A percentile compares a stretch with the other conserved stretches of the same genome.
Evolutionary conservation across 768 basidiomycete species (phyloP).

Genomic region (Dentipellis sp.): DNA sequence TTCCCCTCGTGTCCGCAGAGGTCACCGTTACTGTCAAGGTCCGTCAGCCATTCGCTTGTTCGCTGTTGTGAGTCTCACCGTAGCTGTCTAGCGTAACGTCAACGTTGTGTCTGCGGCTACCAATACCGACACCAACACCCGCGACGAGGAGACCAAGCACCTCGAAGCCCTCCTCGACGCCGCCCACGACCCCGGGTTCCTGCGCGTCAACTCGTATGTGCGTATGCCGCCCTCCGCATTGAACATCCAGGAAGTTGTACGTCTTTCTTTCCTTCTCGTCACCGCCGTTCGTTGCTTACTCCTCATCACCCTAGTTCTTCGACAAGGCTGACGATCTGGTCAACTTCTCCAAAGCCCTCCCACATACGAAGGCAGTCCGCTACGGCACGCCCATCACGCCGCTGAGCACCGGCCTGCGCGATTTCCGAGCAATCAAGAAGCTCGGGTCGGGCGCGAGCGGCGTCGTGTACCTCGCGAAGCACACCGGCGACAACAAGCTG

Average conservation of each 20-base stretch:
- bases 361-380: background rate
- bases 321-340: background rate
- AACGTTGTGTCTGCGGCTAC: background rate
- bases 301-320: background rate
- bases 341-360: background rate
- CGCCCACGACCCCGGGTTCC: background rate
- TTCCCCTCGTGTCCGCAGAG: background rate
- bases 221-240: background rate
- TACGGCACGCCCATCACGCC: background rate
- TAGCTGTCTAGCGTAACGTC: background rate
- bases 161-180: constrained; percentile 1
- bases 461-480: background rate
- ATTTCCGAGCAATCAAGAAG: background rate
- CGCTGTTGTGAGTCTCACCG: background rate
- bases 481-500: background rate
- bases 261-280: background rate
- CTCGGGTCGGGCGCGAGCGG: constrained; percentile 2
- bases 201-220: background rate
- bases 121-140: background rate
- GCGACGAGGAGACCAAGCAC: background rate
- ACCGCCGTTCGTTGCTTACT: background rate
- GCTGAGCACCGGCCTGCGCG: background rate
- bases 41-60: background rate
- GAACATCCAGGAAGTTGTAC: background rate
- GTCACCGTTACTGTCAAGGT: background rate